Evolutionary conservation across 139 green algal species (phyloP), one percentile per base, ranked within the genome.

Genomic region (Micromonas commoda): DNA sequence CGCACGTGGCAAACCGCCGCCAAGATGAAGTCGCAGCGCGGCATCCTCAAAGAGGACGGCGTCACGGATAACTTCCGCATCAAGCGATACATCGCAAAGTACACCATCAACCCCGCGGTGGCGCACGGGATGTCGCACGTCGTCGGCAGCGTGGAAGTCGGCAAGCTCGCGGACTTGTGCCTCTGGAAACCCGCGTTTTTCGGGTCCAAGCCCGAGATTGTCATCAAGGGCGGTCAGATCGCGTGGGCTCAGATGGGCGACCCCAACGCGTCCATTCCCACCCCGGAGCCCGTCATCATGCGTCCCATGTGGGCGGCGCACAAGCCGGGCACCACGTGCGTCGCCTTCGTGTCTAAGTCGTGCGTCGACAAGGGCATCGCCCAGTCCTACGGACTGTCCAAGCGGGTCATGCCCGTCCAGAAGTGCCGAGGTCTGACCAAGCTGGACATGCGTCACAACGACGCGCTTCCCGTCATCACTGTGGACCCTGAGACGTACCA

Each of bases 401-500:
- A 88, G 80, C 28, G 24, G 1, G 35, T 82, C 23, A 54, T 65
- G 32, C 38, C 83, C 9, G 71, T 88, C 2, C 19, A 77, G n/a
- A 61, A 53, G 23, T 78, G 65, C 16, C 71, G 83, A 9, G 57
- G 38, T 6, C 23, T 88, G 13, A 73, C n/a, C 51, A 88, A 88
- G 70, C 76, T 84, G 19, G 81, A 88, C 68, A 88, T 88, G 84
- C 77, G 73, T 51, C 54, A 83, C 26, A 88, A 88, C 79, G 39
- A 60, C 19, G 77, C 72, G 16, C 35, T 57, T 19, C 84, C 84
- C 20, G 76, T 77, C 64, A 82, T 88, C 31, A 39, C 66, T 45
- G 84, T 88, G 19, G 84, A 88, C 65, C 84, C 84, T 23, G 84
- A 88, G 66, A 88, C 84, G n/a, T 88, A 86, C 81, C 19, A 78